These are phyloP conservation scores for Mycotypha africana DNA, from an alignment of 371 early-diverging fungal genomes.

Conservation along the genomic window DNA sequence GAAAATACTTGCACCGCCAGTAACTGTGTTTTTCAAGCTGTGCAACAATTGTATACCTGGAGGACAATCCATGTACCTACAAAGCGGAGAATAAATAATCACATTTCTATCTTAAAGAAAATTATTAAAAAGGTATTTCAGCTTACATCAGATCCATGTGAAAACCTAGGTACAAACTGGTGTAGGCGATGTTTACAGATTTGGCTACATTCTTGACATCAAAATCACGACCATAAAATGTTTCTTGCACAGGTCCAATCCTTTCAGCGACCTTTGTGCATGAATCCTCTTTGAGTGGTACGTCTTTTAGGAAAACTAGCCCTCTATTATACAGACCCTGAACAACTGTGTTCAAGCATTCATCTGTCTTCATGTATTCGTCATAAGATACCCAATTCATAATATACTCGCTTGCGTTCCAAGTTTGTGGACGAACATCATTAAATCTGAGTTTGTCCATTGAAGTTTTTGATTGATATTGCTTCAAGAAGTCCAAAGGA, in stretches of 20 bases:
- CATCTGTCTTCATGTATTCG: constrained; percentile 57
- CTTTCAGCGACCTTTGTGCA: constrained; percentile 58
- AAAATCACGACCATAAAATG: constrained; percentile 83
- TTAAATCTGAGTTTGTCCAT: constrained; percentile 33
- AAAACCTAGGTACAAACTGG: constrained; percentile 73
- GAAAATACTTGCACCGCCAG: constrained; percentile 77
- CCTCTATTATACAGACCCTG: constrained; percentile 65
- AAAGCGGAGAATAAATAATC: neutral
- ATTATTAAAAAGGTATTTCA: neutral
- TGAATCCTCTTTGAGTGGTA: constrained; percentile 55
- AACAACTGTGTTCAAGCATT: constrained; percentile 51
- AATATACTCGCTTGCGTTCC: constrained; percentile 44
- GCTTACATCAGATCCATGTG: constrained; percentile 91
- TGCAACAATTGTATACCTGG: constrained; percentile 86
- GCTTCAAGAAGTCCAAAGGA: constrained; percentile 31
- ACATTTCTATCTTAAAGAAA: too few relatives aligned
- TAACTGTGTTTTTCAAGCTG: constrained; percentile 71
- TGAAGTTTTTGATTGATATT: constrained; percentile 22
- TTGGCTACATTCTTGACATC: constrained; percentile 77
- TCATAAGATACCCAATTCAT: constrained; percentile 56
- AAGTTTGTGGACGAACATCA: constrained; percentile 34
- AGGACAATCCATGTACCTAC: constrained; percentile 66
- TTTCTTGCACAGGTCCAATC: constrained; percentile 73
- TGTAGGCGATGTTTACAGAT: constrained; percentile 88
- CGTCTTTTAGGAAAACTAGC: constrained; percentile 65